Base-by-base conservation (phyloP, 805 yeast species). In the Hanseniaspora nectarophila region DNA sequence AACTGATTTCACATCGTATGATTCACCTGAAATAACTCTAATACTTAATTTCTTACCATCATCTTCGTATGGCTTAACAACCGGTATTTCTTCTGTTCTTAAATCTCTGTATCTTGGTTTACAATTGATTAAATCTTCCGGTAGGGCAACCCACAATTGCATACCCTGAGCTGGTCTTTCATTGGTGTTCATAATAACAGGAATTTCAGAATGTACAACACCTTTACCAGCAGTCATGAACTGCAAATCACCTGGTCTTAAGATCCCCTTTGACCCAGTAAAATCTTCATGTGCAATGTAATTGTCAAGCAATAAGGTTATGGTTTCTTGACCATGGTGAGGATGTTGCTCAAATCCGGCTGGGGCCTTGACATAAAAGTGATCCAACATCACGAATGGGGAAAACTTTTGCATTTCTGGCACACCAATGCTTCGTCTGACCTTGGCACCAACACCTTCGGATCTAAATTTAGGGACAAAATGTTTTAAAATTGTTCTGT, bases 181-280 rank as follows among this genome's bases (percentile, higher is more conserved):
- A 16, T 48, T 48, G 9, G 40, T 40, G 9, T 46, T 33, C 46
- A 46, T 39, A 15, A 38, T 45, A 33, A 80, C 80, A 8, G 95
- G 95, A 78, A 86, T 86, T 63, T 87, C 95, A 2, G 87, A 76
- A 64, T 86, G 95, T 51, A 84, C 84, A 34, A 86, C 78, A 47
- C 94, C 96, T 59, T 75, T 76, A 55, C 95, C 95, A 5, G 95
- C 95, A 26, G 95, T 87, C 95, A 87, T 87, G 65, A 87, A 86
- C 65, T 87, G 96, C 58, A 88, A 70, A 63, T 87, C 96, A 54
- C 95, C 95, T 7, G 86, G 78, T 56, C 76, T 73, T 50, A 88
- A 68, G 8, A 85, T 72, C 53, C 95, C 95, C 50, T 75, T 73
- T n/a, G 82, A 70, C 1, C 95, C 95, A 2, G 94, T 84, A 67